A percentile compares a stretch with the other conserved stretches of the same genome.
Evolutionary conservation across 139 green algal species (phyloP).

Genomic region (Micractinium sp.): DNA sequence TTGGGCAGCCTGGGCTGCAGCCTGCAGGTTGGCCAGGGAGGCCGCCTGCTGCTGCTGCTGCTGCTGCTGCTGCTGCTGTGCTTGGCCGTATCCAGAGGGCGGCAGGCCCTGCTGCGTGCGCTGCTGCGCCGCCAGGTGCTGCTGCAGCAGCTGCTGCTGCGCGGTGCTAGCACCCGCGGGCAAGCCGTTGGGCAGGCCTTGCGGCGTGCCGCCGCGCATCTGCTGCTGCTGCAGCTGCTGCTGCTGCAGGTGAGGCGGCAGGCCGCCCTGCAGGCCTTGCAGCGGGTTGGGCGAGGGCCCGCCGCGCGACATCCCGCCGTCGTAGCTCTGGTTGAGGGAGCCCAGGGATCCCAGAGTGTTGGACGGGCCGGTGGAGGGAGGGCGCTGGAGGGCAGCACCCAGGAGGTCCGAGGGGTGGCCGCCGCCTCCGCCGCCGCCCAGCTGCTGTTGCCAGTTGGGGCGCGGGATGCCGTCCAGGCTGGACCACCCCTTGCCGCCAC

Average conservation of each 20-base stretch:
- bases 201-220: neutral
- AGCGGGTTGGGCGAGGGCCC: conserved; percentile 16
- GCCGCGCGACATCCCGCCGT: neutral
- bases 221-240: conserved; percentile 15
- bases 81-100: neutral
- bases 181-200: neutral
- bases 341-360: neutral
- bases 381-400: conserved; percentile 9
- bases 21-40: conserved; percentile 35
- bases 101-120: neutral
- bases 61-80: conserved; percentile 7
- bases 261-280: conserved; percentile 5
- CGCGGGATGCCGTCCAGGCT: conserved; percentile 26
- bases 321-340: neutral
- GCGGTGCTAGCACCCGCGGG: neutral
- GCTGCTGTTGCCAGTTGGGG: conserved; percentile 30
- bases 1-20: conserved; percentile 32
- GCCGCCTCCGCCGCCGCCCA: neutral
- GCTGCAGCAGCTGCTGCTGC: conserved; percentile 36
- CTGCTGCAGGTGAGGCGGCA: conserved; percentile 10
- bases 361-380: conserved; percentile 15
- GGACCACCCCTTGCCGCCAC: conserved; percentile 6
- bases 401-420: neutral
- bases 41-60: conserved; percentile 17
- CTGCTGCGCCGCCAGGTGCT: conserved; percentile 31